phyloP scores from a whole-genome alignment of 164 flowering plant genomes.

The Magnolia changhungtana region DNA sequence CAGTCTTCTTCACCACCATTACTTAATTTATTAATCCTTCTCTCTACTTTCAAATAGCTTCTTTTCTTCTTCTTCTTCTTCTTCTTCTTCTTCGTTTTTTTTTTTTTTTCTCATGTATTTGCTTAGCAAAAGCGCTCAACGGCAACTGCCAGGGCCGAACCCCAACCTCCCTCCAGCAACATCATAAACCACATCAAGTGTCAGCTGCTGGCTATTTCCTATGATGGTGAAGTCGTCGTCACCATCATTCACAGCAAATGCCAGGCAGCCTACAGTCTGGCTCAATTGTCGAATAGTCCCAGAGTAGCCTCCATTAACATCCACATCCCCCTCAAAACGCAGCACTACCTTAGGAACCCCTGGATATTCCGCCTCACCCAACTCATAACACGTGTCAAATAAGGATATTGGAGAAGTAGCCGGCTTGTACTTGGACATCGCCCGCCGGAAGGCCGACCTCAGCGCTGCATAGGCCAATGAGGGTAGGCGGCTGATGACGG shows the following conservation, averaged over 20 bases:
- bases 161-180: constrained; percentile 4
- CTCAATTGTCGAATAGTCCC: constrained; percentile 23
- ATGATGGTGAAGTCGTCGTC: background rate
- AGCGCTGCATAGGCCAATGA: constrained; percentile 34
- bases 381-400: constrained; percentile 15
- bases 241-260: constrained; percentile 16
- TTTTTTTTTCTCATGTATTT: too few species aligned
- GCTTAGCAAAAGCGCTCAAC: too few species aligned
- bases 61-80: too few species aligned
- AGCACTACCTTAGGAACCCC: constrained; percentile 2
- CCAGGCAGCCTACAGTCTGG: constrained; percentile 35
- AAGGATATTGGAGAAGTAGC: constrained; percentile 18
- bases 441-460: constrained; percentile 18
- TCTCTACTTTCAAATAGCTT: too few species aligned
- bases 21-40: too few species aligned
- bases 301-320: constrained; percentile 10
- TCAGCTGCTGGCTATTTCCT: constrained; percentile 16
- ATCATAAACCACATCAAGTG: constrained; percentile 8
- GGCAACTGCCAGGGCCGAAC: constrained; percentile 8
- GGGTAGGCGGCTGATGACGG: constrained; percentile 39
- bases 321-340: constrained; percentile 10
- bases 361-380: background rate
- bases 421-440: constrained; percentile 21
- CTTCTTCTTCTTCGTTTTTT: too few species aligned
- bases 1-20: too few species aligned